phyloP scores from a whole-genome alignment of 768 basidiomycete species.

The Ramaria sp. region DNA sequence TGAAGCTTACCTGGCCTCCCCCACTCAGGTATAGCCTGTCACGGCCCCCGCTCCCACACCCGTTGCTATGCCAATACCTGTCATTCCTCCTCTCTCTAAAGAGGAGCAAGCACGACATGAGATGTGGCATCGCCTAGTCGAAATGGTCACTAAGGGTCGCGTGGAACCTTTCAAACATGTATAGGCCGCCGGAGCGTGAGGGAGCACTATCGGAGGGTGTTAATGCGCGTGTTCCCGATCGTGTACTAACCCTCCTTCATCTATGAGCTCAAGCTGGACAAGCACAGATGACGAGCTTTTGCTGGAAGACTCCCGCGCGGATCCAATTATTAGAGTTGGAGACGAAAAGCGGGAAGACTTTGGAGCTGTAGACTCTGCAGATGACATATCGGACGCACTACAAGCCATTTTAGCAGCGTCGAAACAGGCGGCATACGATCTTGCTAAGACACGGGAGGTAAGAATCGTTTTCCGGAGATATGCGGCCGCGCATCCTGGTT shows the following conservation, averaged over 20 bases:
- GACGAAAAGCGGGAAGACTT: slow-evolving; percentile 13
- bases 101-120: slow-evolving; percentile 75
- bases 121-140: slow-evolving; percentile 71
- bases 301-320: slow-evolving; percentile 61
- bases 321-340: slow-evolving; percentile 64
- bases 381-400: slow-evolving; percentile 21
- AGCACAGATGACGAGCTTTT: slow-evolving; percentile 68
- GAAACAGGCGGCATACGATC: slow-evolving; percentile 73
- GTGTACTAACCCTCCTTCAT: slow-evolving; percentile 62
- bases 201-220: slow-evolving; percentile 43
- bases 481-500: slow-evolving; percentile 69
- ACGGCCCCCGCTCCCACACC: slow-evolving; percentile 29
- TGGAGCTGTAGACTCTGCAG: slow-evolving; percentile 16
- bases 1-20: slow-evolving; percentile 78
- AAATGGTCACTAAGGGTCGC: too few species aligned
- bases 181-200: slow-evolving; percentile 77
- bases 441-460: slow-evolving; percentile 58
- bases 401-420: slow-evolving; percentile 19
- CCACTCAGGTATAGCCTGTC: slow-evolving; percentile 65
- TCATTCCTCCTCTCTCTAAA: slow-evolving; percentile 52
- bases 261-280: slow-evolving; percentile 64
- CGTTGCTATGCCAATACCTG: slow-evolving; percentile 32
- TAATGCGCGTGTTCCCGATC: slow-evolving; percentile 53
- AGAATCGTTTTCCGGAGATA: slow-evolving; percentile 83
- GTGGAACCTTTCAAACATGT: slow-evolving; percentile 76